Base-by-base conservation (phyloP, 2,329 filamentous ascomycete species). In the Pseudocercospora macadamiae region DNA sequence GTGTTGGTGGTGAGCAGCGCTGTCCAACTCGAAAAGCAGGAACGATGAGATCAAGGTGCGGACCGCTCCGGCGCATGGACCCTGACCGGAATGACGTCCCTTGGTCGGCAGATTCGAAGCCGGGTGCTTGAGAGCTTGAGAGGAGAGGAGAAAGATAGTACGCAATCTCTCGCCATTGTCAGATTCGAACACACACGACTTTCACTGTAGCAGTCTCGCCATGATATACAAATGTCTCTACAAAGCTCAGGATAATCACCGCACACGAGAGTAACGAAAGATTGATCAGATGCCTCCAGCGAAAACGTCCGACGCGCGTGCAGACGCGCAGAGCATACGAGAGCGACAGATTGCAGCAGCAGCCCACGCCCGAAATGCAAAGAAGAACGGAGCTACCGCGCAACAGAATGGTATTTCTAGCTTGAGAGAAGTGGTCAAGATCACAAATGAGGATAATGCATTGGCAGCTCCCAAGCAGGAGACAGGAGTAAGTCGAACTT, bases 331-430 rank as follows among this genome's bases (percentile, higher is more conserved):
- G 4, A 70, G 69, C 59, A 55, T 71, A 52, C 76, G 77, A 68
- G 77, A 79, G 67, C 77, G 77, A 68, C 75, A 76, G 45, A 63
- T 69, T 30, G 71, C 76, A 51, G 70, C 71, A 34, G 71, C 71
- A 21, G 73, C 74, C 16, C 74, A 78, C 57, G 68, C 69, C 47
- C 67, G 72, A 52, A 74, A 69, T 55, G 73, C 72, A 48, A 76
- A 76, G 57, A 75, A 65, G 49, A 63, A 60, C 14, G 62, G 51
- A 14, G 51, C 60, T 8, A 57, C 62, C 23, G 59, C 61, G 9
- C 65, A 64, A 57, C 62, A 60, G 26, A 63, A 63, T 25, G 69
- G 69, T 0, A 65, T 65, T 26, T 70, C 67, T 36, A 59, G 60
- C 25, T 45, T 70, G 54, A 68, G 67, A 55, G 70, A 70, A 47